Evolutionary conservation across 495 filamentous ascomycete species (phyloP).

Genomic region (Pyrenula massariospora): DNA sequence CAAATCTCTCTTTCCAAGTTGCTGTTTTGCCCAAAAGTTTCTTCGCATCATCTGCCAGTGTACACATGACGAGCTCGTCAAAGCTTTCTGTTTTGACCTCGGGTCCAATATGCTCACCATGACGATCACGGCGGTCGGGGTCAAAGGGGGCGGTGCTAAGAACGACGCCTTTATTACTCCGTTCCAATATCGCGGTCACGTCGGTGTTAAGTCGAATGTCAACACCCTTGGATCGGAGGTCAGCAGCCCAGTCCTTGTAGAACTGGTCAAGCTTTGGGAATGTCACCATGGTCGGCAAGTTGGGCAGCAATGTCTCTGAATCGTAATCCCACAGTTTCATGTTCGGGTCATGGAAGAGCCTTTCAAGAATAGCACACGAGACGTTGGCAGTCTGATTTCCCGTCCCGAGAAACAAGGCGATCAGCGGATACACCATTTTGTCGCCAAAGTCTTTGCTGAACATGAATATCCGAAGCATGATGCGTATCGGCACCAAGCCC

Average conservation of each 20-base stretch:
- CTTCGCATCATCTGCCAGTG: constrained; percentile 57
- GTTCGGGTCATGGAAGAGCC: constrained; percentile 62
- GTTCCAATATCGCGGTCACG: constrained; percentile 41
- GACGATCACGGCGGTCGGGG: neutral
- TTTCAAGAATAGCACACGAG: constrained; percentile 59
- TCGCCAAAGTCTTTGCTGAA: constrained; percentile 68
- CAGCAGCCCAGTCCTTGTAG: constrained; percentile 55
- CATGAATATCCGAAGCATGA: constrained; percentile 55
- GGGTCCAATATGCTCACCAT: neutral
- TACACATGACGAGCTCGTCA: constrained; percentile 65
- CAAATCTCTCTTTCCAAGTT: constrained; percentile 49
- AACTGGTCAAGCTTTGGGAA: constrained; percentile 66
- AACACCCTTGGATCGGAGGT: constrained; percentile 51
- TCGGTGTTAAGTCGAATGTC: constrained; percentile 52
- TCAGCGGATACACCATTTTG: constrained; percentile 59
- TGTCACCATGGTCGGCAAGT: constrained; percentile 68
- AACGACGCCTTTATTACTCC: constrained; percentile 46
- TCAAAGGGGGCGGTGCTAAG: constrained; percentile 1
- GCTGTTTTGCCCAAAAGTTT: constrained; percentile 50
- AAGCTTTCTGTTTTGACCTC: constrained; percentile 31
- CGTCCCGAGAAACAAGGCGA: constrained; percentile 70
- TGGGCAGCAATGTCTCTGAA: constrained; percentile 53
- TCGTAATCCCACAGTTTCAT: constrained; percentile 70
- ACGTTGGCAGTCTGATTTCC: constrained; percentile 74
- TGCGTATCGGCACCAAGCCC: constrained; percentile 60